Evolutionary conservation across 139 green algal genomes (phyloP).

Genomic region (Asterochloris sp.): DNA sequence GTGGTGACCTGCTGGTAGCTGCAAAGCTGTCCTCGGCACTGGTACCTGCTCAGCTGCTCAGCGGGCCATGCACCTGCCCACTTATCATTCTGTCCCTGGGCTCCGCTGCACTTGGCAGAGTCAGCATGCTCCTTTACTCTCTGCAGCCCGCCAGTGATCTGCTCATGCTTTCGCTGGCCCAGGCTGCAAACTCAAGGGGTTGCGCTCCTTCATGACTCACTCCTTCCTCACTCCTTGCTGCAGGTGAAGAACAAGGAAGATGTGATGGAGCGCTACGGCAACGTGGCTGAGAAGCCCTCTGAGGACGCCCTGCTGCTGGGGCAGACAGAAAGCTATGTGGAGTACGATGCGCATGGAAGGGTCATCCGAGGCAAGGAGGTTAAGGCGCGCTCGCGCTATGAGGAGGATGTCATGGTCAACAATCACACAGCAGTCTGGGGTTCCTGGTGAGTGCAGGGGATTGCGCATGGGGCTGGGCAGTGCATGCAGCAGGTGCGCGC

Average conservation of each 20-base stretch:
- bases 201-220: background rate
- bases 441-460: slow-evolving; percentile 62
- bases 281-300: slow-evolving; percentile 53
- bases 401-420: slow-evolving; percentile 92
- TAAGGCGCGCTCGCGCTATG: slow-evolving; percentile 70
- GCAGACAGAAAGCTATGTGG: slow-evolving; percentile 91
- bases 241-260: slow-evolving; percentile 50
- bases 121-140: background rate
- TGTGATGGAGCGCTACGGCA: slow-evolving; percentile 88
- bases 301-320: slow-evolving; percentile 62
- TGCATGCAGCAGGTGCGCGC: no score
- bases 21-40: no score
- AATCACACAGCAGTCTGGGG: slow-evolving; percentile 98
- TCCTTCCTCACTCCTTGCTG: background rate
- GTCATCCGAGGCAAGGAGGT: slow-evolving; percentile 67
- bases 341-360: slow-evolving; percentile 86
- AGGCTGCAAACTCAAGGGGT: background rate
- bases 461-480: no score
- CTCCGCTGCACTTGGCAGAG: no score
- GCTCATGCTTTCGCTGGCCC: background rate
- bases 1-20: no score
- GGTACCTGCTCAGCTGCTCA: no score
- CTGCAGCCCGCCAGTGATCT: background rate
- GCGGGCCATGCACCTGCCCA: no score
- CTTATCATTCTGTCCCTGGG: background rate